Conservation (phyloP, 768 basidiomycete genomes). For the Agrocybe pediades region DNA sequence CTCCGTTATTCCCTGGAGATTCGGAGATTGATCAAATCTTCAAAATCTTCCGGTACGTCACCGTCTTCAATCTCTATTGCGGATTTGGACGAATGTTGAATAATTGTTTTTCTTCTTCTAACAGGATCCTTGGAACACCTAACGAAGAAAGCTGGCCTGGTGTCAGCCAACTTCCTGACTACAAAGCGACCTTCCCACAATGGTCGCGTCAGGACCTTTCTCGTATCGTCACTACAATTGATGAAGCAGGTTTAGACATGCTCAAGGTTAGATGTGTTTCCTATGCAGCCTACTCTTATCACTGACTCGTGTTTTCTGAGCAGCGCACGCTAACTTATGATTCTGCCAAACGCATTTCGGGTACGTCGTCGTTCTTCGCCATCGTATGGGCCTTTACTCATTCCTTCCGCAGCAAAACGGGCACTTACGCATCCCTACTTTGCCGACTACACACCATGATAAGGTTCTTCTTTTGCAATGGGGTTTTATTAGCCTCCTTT, state of each 20-base stretch:
- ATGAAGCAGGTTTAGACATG: conserved; percentile 78
- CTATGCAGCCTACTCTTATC: background rate
- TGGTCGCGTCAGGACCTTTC: conserved; percentile 82
- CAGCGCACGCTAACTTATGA: conserved; percentile 82
- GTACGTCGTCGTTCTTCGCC: conserved; percentile 42
- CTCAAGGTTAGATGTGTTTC: conserved; percentile 52
- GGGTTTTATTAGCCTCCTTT: background rate
- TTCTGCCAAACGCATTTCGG: conserved; percentile 89
- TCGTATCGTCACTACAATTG: conserved; percentile 67
- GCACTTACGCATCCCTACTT: conserved; percentile 54
- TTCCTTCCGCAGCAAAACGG: conserved; percentile 52
- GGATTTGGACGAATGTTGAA: background rate
- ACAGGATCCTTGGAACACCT: conserved; percentile 92
- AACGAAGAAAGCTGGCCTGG: conserved; percentile 92
- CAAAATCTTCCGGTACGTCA: conserved; percentile 90
- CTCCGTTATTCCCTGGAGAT: conserved; percentile 95
- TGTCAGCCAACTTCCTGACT: conserved; percentile 85
- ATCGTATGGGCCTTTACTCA: conserved; percentile 29
- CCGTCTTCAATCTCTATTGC: background rate
- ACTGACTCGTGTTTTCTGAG: background rate
- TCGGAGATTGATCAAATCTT: conserved; percentile 99
- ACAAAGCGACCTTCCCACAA: conserved; percentile 95
- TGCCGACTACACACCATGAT: conserved; percentile 34
- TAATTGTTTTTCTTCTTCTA: conserved; percentile 2
- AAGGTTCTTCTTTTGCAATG: background rate